These are phyloP conservation scores for Bathelium albidoporum DNA, from an alignment of 495 filamentous ascomycete species.

Conservation along the genomic window DNA sequence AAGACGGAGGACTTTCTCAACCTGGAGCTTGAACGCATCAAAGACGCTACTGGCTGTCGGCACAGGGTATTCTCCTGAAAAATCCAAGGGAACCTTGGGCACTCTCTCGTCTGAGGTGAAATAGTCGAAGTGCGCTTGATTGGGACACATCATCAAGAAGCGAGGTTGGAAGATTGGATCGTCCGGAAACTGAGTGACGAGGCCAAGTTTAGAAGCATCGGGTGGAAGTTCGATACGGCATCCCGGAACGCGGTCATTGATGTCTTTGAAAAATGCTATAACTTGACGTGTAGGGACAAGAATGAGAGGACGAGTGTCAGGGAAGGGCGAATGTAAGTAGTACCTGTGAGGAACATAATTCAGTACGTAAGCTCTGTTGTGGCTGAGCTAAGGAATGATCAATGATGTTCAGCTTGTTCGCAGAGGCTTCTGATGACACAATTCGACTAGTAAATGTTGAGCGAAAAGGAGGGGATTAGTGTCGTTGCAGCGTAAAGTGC, in stretches of 20 bases:
- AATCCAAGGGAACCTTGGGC: background rate
- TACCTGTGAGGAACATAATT: constrained; percentile 41
- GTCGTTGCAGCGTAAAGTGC: too few species aligned
- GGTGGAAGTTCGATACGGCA: constrained; percentile 41
- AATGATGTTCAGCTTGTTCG: too few species aligned
- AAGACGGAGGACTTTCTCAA: constrained; percentile 35
- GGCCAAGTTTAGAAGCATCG: constrained; percentile 35
- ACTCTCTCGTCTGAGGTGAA: constrained; percentile 13
- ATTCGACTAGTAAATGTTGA: too few species aligned
- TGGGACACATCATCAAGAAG: constrained; percentile 49
- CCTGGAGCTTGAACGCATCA: constrained; percentile 38
- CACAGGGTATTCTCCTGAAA: constrained; percentile 17
- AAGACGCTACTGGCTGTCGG: constrained; percentile 9
- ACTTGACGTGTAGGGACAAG: constrained; percentile 53
- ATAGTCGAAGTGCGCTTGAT: constrained; percentile 23
- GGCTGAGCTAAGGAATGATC: background rate
- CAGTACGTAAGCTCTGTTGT: background rate
- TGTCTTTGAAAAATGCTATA: constrained; percentile 51
- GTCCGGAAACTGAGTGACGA: constrained; percentile 47
- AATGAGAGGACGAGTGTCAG: constrained; percentile 38
- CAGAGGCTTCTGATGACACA: too few species aligned
- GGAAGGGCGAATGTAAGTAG: constrained; percentile 48
- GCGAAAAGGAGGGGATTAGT: too few species aligned
- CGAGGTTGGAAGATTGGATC: constrained; percentile 49
- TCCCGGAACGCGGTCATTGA: constrained; percentile 43